Evolutionary conservation across 2,329 filamentous ascomycete genomes (phyloP), one percentile per base, ranked within the genome.

Genomic region (Byssochlamys sp.): DNA sequence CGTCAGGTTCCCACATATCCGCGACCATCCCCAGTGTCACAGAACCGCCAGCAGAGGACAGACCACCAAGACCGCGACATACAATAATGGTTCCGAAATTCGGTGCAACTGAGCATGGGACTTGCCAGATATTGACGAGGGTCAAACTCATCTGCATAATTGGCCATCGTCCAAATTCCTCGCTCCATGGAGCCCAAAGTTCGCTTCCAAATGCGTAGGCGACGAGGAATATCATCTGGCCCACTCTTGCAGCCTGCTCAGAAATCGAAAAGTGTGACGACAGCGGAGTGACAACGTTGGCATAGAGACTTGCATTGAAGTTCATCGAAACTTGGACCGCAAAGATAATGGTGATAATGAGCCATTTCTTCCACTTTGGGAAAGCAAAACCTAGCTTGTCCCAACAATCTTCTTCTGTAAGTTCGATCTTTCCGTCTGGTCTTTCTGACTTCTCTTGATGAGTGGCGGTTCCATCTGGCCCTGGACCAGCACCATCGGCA

Each of bases 131-230:
- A 66, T 92, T 92, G 68, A 91, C 87, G 14, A 94, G 75, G 59
- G 87, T 79, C 57, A 92, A 74, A 48, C 84, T 88, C 31, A 83
- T 73, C 76, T 91, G 89, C 59, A 92, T 79, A 53, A 91, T 81
- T 1, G 86, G 86, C 79, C 84, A 87, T 50, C 89, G 82, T 4
- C 89, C 89, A 55, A 91, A 80, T 66, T 94, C 89, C 69, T 94
- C 89, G 26, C 84, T 88, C 87, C 89, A 94, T 0, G 89, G 89
- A 0, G 89, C 89, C 89, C 89, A 94, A 0, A 92, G 80, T 72
- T 94, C 89, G 68, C 90, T 92, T 19, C 90, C 89, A 67, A 94
- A 90, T 33, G 87, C 89, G 69, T 94, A 94, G 2, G 85, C 75
- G 56, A 94, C 78, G 25, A 94, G 76, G 71, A 91, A 94, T 61